phyloP scores from a whole-genome alignment of 2,329 filamentous ascomycete genomes.

The Penicillium rolfsii region DNA sequence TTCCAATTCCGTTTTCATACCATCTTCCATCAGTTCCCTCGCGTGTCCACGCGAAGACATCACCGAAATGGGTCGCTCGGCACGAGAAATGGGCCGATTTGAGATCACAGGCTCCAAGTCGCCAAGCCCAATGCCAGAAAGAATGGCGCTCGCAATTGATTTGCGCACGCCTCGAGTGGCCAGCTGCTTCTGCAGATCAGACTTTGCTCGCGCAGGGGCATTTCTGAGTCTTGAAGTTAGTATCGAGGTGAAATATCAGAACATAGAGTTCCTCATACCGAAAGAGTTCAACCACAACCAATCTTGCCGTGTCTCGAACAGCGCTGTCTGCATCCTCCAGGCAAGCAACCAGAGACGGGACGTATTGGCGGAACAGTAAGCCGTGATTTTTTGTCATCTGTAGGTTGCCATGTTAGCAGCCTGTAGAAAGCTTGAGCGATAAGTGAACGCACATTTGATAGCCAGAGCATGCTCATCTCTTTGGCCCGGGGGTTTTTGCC shows the following conservation, averaged over 20 bases:
- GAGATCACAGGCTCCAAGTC: conserved; percentile 32
- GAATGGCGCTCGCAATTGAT: conserved; percentile 80
- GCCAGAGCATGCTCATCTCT: conserved; percentile 82
- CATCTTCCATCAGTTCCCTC: conserved; percentile 27
- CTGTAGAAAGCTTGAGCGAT: conserved; percentile 2
- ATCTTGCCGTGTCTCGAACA: conserved; percentile 83
- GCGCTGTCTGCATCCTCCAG: conserved; percentile 88
- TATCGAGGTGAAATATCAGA: neutral
- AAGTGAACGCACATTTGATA: conserved; percentile 65
- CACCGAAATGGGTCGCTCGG: conserved; percentile 38
- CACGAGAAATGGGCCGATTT: conserved; percentile 33
- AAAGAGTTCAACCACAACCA: conserved; percentile 84
- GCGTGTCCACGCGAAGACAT: conserved; percentile 36
- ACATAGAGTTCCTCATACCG: conserved; percentile 54
- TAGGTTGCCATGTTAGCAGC: conserved; percentile 15
- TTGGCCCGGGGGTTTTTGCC: conserved; percentile 84
- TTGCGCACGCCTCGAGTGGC: conserved; percentile 82
- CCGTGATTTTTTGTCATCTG: conserved; percentile 81
- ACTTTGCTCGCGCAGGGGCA: conserved; percentile 80
- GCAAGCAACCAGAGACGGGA: conserved; percentile 79
- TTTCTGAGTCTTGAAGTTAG: conserved; percentile 54
- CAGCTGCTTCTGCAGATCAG: conserved; percentile 84
- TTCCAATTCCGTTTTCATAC: conserved; percentile 14
- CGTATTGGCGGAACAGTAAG: conserved; percentile 80
- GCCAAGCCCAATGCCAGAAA: conserved; percentile 68